These are phyloP conservation scores for Fusarium sp. DNA, from an alignment of 2,329 filamentous ascomycete species.

Conservation along the genomic window DNA sequence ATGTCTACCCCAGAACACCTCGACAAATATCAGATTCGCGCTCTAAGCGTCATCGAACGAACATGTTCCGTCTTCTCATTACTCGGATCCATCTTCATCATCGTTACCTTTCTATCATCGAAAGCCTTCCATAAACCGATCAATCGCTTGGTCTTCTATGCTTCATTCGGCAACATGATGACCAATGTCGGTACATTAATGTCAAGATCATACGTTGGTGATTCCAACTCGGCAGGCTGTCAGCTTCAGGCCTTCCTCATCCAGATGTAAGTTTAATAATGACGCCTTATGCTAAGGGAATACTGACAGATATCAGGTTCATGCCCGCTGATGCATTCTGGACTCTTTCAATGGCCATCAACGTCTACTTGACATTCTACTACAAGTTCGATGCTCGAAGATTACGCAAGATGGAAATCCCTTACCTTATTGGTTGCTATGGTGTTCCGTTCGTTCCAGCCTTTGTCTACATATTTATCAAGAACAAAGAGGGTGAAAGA, in stretches of 20 bases:
- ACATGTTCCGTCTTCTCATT: slow-evolving; percentile 77
- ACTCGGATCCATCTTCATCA: slow-evolving; percentile 76
- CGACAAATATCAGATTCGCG: slow-evolving; percentile 57
- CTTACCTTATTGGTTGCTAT: slow-evolving; percentile 77
- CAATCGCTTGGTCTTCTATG: slow-evolving; percentile 86
- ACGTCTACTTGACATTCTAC: slow-evolving; percentile 86
- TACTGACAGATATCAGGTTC: slow-evolving; percentile 66
- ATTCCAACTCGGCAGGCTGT: slow-evolving; percentile 64
- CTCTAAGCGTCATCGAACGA: slow-evolving; percentile 73
- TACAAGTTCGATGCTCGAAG: slow-evolving; percentile 73
- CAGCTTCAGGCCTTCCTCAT: slow-evolving; percentile 83
- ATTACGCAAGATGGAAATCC: slow-evolving; percentile 75
- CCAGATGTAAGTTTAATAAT: slow-evolving; percentile 73
- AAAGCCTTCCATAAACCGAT: slow-evolving; percentile 84
- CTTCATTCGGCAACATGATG: slow-evolving; percentile 83
- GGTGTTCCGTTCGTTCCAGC: slow-evolving; percentile 78
- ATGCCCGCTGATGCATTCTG: slow-evolving; percentile 80
- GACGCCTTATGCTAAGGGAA: not conserved
- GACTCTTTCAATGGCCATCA: slow-evolving; percentile 85
- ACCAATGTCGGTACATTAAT: slow-evolving; percentile 82
- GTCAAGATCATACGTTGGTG: slow-evolving; percentile 67
- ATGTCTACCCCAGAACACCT: slow-evolving; percentile 32
- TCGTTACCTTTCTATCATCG: slow-evolving; percentile 75
- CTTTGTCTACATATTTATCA: slow-evolving; percentile 74
- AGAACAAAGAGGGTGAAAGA: slow-evolving; percentile 59